Evolutionary conservation across 345 rosid genomes (phyloP).

Genomic region (Firmiana major): DNA sequence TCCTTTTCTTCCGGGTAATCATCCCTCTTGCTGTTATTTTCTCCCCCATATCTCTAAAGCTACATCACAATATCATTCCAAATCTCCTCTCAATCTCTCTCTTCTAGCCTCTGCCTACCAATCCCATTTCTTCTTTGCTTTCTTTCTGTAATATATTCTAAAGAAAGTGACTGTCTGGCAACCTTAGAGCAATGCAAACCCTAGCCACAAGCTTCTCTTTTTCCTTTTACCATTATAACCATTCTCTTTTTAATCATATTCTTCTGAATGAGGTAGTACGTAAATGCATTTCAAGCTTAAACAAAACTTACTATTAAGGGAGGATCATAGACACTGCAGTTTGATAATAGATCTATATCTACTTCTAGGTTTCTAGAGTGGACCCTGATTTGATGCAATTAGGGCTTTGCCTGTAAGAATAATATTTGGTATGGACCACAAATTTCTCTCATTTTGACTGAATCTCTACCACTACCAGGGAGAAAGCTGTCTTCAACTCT

Average conservation of each 20-base stretch:
- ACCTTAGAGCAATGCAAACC: constrained; percentile 14
- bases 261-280: too few relatives aligned
- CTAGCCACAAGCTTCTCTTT: constrained; percentile 33
- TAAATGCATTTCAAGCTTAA: constrained; percentile 9
- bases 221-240: neutral
- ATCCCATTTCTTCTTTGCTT: constrained; percentile 11
- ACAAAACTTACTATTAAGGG: constrained; percentile 22
- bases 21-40: constrained; percentile 39
- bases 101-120: constrained; percentile 11
- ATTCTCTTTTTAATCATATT: neutral
- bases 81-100: constrained; percentile 26
- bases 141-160: constrained; percentile 26
- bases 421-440: neutral
- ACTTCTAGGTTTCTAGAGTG: constrained; percentile 16
- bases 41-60: constrained; percentile 24
- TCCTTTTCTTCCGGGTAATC: constrained; percentile 77
- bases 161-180: constrained; percentile 25
- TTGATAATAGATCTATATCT: neutral
- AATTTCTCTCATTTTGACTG: neutral
- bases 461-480: too few relatives aligned
- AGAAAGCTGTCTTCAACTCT: neutral
- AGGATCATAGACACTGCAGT: constrained; percentile 14
- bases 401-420: neutral
- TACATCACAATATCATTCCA: constrained; percentile 46
- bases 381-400: constrained; percentile 1